Conservation (phyloP, 106 monocot genomes). For the Cymbidium sinense region DNA sequence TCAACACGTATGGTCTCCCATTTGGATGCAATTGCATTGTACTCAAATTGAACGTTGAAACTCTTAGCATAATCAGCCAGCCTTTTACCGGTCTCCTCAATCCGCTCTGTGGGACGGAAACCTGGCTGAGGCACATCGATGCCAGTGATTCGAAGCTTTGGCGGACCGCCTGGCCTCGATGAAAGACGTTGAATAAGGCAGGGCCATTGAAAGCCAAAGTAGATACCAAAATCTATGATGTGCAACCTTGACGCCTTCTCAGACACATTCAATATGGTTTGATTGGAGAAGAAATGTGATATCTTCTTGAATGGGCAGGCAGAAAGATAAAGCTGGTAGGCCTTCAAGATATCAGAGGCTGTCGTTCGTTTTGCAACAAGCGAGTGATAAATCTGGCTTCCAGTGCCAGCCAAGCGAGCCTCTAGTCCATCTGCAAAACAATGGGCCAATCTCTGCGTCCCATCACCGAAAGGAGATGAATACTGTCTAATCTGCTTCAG, state of each 20-base stretch:
- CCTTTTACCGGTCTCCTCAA: conserved; percentile 65
- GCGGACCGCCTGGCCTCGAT: conserved; percentile 32
- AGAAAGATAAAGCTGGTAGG: conserved; percentile 57
- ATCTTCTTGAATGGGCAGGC: conserved; percentile 72
- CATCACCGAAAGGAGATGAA: conserved; percentile 61
- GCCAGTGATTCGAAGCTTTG: conserved; percentile 77
- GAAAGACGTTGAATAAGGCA: conserved; percentile 64
- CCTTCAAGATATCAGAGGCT: conserved; percentile 55
- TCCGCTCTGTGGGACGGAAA: conserved; percentile 63
- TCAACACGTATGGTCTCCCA: conserved; percentile 65
- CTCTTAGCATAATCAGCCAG: conserved; percentile 55
- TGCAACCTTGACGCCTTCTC: conserved; percentile 58
- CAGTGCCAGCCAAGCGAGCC: conserved; percentile 82
- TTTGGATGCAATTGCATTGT: conserved; percentile 56
- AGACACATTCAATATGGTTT: conserved; percentile 40
- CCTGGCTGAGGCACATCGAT: conserved; percentile 83
- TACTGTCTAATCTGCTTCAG: conserved; percentile 79
- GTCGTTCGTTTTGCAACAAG: conserved; percentile 43
- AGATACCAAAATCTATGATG: conserved; percentile 80
- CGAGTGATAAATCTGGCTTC: conserved; percentile 62
- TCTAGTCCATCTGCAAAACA: conserved; percentile 76
- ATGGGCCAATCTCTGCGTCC: conserved; percentile 67
- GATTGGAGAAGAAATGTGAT: conserved; percentile 63
- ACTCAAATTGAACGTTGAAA: conserved; percentile 66
- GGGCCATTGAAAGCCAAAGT: conserved; percentile 89